Evolutionary conservation across 768 basidiomycete species (phyloP), one percentile per base, ranked within the genome.

Genomic region (Coprinopsis sp.): DNA sequence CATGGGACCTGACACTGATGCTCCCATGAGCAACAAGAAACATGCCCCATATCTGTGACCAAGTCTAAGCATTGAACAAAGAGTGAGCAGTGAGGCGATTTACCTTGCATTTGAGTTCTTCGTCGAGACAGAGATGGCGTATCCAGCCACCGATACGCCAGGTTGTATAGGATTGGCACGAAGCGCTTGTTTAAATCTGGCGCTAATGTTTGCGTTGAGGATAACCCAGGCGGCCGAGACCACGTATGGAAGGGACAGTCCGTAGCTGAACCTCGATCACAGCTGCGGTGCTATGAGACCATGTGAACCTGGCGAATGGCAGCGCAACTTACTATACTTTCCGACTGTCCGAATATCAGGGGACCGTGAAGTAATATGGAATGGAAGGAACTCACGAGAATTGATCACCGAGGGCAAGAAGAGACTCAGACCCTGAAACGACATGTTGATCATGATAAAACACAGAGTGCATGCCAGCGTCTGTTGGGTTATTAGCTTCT

Each of bases 191-290:
- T 59, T 62, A 6, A 64, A 55, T 11, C 65, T 64, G 37, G 64
- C 67, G 42, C 67, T 65, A 25, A 54, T 47, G 51, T 68, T 73
- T 3, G 65, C 56, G 19, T 53, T 53, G n/a, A 63, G 16, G 11
- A 73, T 37, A 2, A 70, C 63, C 68, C 72, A 73, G 25, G 67
- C 61, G 4, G 60, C 65, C 14, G 64, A 67, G 3, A 68, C 65
- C 12, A 71, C 50, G 44, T 70, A 74, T 2, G 72, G 72, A 0
- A n/a, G 72, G 73, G 1, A 76, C 74, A 12, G 72, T 73, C 4
- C 71, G 67, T 8, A 76, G 64, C 49, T 76, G 73, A 3, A 70
- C 64, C 52, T 73, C 60, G 12, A 76, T 65, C 13, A 65, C 64
- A 31, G 67, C 70, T 74, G 39, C 10, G 43, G 33, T 19, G 34